Evolutionary conservation across 129 eudicot species (phyloP).

Genomic region (Glebionis coronaria): DNA sequence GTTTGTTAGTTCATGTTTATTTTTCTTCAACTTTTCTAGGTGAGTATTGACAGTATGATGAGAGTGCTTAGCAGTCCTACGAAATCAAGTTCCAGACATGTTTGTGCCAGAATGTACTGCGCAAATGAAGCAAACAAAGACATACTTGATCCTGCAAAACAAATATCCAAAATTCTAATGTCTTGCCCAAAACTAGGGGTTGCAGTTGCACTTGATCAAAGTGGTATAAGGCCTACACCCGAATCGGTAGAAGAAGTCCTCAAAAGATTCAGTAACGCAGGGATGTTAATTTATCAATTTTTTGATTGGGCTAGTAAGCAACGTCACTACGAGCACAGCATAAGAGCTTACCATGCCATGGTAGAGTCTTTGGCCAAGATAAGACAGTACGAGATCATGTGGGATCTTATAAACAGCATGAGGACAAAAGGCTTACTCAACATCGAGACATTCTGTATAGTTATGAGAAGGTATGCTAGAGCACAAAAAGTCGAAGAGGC

Average conservation of each 20-base stretch:
- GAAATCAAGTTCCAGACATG: conserved; percentile 28
- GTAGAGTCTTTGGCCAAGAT: conserved; percentile 88
- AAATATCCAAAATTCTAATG: conserved; percentile 64
- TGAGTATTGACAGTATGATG: conserved; percentile 29
- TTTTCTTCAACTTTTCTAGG: conserved; percentile 19
- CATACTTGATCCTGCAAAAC: conserved; percentile 39
- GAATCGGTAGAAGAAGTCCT: conserved; percentile 79
- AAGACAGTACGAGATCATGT: conserved; percentile 89
- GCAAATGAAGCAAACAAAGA: conserved; percentile 45
- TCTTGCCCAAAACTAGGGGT: conserved; percentile 88
- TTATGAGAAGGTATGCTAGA: conserved; percentile 89
- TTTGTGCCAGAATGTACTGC: conserved; percentile 41
- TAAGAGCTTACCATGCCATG: conserved; percentile 78
- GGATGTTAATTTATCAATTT: conserved; percentile 75
- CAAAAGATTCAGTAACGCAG: conserved; percentile 70
- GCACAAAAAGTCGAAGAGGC: conserved; percentile 86
- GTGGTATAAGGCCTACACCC: conserved; percentile 64
- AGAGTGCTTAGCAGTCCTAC: conserved; percentile 17
- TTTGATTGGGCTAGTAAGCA: conserved; percentile 95
- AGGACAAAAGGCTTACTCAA: conserved; percentile 65
- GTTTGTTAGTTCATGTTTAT: not conserved
- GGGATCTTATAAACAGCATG: conserved; percentile 90
- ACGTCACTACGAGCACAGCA: conserved; percentile 66
- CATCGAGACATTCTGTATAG: conserved; percentile 88
- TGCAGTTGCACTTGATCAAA: conserved; percentile 68